Evolutionary conservation across 2,329 filamentous ascomycete species (phyloP).

Genomic region (Plenodomus lindquistii): DNA sequence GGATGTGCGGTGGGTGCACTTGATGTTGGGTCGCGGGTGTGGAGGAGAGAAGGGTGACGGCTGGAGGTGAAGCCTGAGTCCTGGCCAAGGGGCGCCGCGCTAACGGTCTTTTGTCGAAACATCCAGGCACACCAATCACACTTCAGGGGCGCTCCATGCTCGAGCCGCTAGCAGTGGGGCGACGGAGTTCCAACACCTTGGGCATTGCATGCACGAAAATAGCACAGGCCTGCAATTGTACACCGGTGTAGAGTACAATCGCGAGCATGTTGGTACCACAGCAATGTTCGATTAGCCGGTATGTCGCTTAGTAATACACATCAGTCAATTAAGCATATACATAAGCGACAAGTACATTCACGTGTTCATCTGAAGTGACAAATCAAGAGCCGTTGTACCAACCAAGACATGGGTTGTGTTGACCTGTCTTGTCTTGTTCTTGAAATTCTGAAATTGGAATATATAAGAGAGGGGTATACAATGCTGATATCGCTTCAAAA

Average conservation of each 20-base stretch:
- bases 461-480: slow-evolving; percentile 25
- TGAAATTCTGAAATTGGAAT: slow-evolving; percentile 5
- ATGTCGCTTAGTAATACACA: no score
- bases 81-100: slow-evolving; percentile 32
- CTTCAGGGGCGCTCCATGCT: slow-evolving; percentile 5
- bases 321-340: no score
- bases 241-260: no score
- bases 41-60: slow-evolving; percentile 12
- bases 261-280: no score
- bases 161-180: slow-evolving; percentile 13
- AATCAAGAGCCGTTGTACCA: no score
- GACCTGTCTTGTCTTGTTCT: not conserved
- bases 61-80: not conserved
- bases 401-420: no score
- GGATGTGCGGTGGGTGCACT: slow-evolving; percentile 1
- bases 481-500: slow-evolving; percentile 12
- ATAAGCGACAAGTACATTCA: no score
- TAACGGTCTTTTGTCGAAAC: slow-evolving; percentile 11
- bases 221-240: not conserved
- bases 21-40: not conserved
- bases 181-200: slow-evolving; percentile 6
- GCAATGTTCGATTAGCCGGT: no score
- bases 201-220: not conserved
- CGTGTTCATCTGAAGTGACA: no score
- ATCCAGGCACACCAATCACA: slow-evolving; percentile 23